Conservation (phyloP, 2,329 filamentous ascomycete species). For the Ophiostoma fasciatum region DNA sequence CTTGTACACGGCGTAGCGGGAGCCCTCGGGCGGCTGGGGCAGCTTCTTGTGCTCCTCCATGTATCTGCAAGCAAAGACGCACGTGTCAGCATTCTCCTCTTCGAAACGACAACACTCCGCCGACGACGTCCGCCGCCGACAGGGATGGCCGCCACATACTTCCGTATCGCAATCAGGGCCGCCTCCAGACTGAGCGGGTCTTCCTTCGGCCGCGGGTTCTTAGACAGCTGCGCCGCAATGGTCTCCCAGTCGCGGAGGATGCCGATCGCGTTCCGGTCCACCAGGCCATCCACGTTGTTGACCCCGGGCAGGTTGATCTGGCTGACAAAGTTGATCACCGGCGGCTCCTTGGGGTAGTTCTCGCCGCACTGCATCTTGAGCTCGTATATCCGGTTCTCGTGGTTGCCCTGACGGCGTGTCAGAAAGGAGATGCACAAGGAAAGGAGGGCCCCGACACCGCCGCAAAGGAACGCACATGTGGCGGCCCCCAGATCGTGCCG, state of each 20-base stretch:
- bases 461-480: conserved; percentile 47
- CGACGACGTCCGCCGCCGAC: no score
- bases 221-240: conserved; percentile 66
- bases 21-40: conserved; percentile 80
- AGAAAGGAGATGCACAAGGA: not conserved
- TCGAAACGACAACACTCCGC: no score
- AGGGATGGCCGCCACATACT: no score
- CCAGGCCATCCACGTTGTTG: conserved; percentile 62
- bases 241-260: conserved; percentile 84
- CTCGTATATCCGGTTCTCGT: conserved; percentile 98
- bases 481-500: conserved; percentile 89
- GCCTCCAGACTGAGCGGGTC: conserved; percentile 21
- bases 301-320: conserved; percentile 96
- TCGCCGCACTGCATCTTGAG: conserved; percentile 91
- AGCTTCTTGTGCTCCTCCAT: conserved; percentile 98
- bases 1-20: conserved; percentile 26
- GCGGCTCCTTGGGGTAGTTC: conserved; percentile 78
- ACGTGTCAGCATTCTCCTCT: not conserved
- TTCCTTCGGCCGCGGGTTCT: conserved; percentile 18
- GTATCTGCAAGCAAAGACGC: conserved; percentile 39
- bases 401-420: conserved; percentile 57
- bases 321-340: conserved; percentile 81
- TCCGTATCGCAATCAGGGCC: conserved; percentile 21
- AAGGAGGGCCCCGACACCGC: not conserved
- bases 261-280: conserved; percentile 70